These are phyloP conservation scores for Cutaneotrichosporon cutaneum DNA, from an alignment of 1,284 basidiomycete species.

Conservation along the genomic window DNA sequence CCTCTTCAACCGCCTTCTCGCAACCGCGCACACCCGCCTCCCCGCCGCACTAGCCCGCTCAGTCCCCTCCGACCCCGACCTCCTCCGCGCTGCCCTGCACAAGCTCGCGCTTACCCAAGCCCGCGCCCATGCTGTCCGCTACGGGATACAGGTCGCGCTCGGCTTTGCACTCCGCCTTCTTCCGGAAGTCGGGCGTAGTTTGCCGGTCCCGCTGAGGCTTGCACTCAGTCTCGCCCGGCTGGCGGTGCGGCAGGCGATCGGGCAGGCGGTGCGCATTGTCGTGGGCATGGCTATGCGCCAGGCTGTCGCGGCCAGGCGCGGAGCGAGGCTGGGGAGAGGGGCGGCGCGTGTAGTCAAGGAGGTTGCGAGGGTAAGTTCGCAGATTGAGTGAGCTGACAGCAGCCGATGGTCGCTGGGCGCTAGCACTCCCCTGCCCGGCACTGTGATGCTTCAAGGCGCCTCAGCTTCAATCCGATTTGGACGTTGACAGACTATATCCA, in stretches of 20 bases:
- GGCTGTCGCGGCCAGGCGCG: not conserved
- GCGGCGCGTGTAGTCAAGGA: not conserved
- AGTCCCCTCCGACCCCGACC: not conserved
- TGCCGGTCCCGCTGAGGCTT: not conserved
- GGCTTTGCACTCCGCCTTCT: not conserved
- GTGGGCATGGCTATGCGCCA: constrained; percentile 1
- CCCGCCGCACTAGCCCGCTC: not conserved
- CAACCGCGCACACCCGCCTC: not conserved
- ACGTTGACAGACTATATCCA: too few relatives aligned
- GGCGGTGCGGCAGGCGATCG: not conserved
- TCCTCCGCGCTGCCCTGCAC: not conserved
- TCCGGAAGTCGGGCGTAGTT: not conserved
- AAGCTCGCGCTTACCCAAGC: not conserved
- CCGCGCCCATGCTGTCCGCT: not conserved
- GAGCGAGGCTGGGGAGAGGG: not conserved
- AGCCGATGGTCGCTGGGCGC: not conserved
- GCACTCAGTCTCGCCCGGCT: not conserved
- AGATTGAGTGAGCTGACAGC: not conserved
- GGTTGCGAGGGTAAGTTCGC: not conserved
- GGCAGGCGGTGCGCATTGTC: not conserved
- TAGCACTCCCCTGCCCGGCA: not conserved
- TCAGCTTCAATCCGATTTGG: not conserved
- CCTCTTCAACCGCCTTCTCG: not conserved
- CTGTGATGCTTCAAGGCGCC: not conserved
- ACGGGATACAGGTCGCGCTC: not conserved